Evolutionary conservation across 2,329 filamentous ascomycete genomes (phyloP).

Genomic region (Arthrobotrys sinensis): DNA sequence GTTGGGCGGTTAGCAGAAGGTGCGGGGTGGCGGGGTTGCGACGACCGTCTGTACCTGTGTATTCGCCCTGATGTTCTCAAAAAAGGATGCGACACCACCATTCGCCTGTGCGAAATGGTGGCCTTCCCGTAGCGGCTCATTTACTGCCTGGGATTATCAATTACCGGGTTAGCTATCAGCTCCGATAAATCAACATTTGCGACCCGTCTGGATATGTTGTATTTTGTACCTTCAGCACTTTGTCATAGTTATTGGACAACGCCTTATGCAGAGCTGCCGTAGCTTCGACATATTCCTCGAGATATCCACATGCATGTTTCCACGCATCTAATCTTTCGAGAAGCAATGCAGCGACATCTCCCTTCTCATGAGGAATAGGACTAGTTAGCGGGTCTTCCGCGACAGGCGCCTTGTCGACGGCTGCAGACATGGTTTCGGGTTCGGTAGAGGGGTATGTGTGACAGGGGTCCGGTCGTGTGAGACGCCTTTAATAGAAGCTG

Average conservation of each 20-base stretch:
- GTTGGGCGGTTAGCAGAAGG: slow-evolving; percentile 36
- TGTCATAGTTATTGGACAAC: slow-evolving; percentile 95
- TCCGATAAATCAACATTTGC: background rate
- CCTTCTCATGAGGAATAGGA: slow-evolving; percentile 63
- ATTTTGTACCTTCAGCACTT: slow-evolving; percentile 81
- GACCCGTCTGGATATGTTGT: background rate
- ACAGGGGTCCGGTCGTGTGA: slow-evolving; percentile 41
- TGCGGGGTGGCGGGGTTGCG: background rate
- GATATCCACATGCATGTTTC: slow-evolving; percentile 92
- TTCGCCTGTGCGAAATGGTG: slow-evolving; percentile 89
- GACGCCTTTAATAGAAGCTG: slow-evolving; percentile 23
- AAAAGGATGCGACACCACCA: slow-evolving; percentile 89
- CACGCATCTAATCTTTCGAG: slow-evolving; percentile 90
- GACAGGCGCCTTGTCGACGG: slow-evolving; percentile 31
- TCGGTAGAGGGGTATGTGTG: slow-evolving; percentile 6
- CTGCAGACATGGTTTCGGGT: slow-evolving; percentile 47
- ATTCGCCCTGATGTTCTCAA: slow-evolving; percentile 93
- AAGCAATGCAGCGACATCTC: slow-evolving; percentile 77
- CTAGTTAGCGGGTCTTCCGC: slow-evolving; percentile 49
- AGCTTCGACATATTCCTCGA: slow-evolving; percentile 89
- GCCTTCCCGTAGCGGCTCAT: slow-evolving; percentile 86
- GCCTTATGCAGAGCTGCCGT: slow-evolving; percentile 88
- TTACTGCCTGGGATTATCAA: slow-evolving; percentile 77
- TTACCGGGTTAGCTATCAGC: slow-evolving; percentile 23
- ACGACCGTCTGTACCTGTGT: slow-evolving; percentile 75